A percentile compares a stretch with the other conserved stretches of the same genome.
Conservation (phyloP, 1,284 basidiomycete species). For the Athelia psychrophila region DNA sequence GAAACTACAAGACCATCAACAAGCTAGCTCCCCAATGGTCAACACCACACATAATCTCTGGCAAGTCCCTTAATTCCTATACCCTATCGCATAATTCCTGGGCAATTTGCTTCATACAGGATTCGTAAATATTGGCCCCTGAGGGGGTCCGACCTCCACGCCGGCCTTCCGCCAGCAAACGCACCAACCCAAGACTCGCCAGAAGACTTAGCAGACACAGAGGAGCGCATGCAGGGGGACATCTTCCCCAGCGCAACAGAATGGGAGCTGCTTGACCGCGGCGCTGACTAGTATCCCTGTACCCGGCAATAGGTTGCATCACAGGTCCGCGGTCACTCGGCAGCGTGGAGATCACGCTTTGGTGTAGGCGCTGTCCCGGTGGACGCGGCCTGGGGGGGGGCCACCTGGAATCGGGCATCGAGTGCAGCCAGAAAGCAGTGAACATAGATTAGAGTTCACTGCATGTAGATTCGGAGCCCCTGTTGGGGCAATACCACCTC, state of each 20-base stretch:
- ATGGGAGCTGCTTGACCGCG: background rate
- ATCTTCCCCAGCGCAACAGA: background rate
- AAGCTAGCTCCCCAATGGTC: slow-evolving; percentile 8
- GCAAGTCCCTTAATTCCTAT: background rate
- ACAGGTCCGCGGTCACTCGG: background rate
- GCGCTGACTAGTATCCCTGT: background rate
- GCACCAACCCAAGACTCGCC: background rate
- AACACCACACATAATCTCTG: background rate
- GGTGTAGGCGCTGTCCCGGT: background rate
- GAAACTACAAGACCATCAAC: background rate
- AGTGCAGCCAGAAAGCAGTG: too few relatives aligned
- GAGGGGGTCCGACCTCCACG: background rate
- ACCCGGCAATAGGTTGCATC: background rate
- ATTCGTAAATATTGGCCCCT: slow-evolving; percentile 3
- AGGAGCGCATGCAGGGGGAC: background rate
- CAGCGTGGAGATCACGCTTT: background rate
- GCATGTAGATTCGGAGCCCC: too few relatives aligned
- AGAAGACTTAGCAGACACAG: background rate
- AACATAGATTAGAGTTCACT: too few relatives aligned
- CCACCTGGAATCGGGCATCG: background rate
- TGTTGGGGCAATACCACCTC: too few relatives aligned
- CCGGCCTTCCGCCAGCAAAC: background rate
- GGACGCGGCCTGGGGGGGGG: background rate
- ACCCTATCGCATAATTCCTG: background rate
- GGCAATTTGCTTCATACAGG: background rate